Base-by-base conservation (phyloP, 1,284 basidiomycete genomes). In the Malassezia vespertilionis region DNA sequence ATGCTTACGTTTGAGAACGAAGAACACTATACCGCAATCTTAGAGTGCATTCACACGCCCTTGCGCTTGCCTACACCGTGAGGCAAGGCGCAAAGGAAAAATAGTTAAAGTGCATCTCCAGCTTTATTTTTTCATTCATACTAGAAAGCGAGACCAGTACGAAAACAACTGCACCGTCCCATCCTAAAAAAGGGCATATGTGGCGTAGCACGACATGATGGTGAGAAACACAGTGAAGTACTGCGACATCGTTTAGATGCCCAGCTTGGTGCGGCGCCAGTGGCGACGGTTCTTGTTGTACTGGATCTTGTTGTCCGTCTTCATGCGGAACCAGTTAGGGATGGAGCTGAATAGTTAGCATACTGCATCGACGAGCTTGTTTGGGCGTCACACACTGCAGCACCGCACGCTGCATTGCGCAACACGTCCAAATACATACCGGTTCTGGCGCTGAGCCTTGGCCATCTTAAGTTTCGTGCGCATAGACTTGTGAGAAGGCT, bases 401-500 rank as follows among this genome's bases (percentile, higher is more conserved):
- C 12, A 4, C 20, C 10, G 26, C 32, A 24, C 8, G n/a, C n/a
- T n/a, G n/a, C 35, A 17, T 20, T 14, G n/a, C n/a, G n/a, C n/a
- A n/a, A n/a, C n/a, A n/a, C n/a, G 18, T 2, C n/a, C 17, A 15
- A 26, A 40, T 41, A 38, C 46, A 43, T 58, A 89, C 86, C 91
- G 81, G 80, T 97, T 97, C 80, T 91, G 88, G 72, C 86, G 82
- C 54, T 79, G 75, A 57, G 89, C 89, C 82, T 96, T 96, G 71
- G 91, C 88, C 65, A 97, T 86, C 73, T 83, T 90, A 74, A 83
- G 82, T 80, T 97, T 93, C 71, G 83, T 87, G 72, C 85, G 80
- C 82, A 95, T 95, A 56, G 86, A 81, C 78, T 96, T 96, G 81
- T 95, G 86, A 72, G 89, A 95, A 75, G 90, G 90, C 90, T 54